Percentiles rank a stretch among this genome's conserved stretches.
phyloP scores from a whole-genome alignment of 768 basidiomycete genomes.

The Hericium coralloides region DNA sequence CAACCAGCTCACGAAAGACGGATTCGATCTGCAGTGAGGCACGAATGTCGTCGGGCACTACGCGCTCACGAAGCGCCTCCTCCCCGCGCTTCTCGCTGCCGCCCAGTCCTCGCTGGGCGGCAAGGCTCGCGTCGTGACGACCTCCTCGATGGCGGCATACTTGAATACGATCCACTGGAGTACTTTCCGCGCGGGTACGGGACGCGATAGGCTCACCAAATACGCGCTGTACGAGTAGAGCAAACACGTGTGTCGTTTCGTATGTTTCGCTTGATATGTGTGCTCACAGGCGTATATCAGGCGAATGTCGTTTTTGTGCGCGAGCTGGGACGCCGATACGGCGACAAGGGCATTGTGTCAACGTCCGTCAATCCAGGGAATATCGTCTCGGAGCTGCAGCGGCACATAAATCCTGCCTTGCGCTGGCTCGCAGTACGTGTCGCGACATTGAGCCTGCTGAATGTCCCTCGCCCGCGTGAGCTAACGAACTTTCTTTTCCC shows the following conservation, averaged over 20 bases:
- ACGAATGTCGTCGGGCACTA: slow-evolving; percentile 27
- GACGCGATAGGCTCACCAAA: slow-evolving; percentile 16
- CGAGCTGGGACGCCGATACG: slow-evolving; percentile 32
- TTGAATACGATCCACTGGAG: slow-evolving; percentile 21
- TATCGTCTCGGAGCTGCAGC: slow-evolving; percentile 1
- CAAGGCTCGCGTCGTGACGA: slow-evolving; percentile 32
- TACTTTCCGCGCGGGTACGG: slow-evolving; percentile 31
- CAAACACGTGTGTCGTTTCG: slow-evolving; percentile 1
- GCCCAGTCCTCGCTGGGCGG: slow-evolving; percentile 24
- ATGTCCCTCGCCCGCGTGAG: too few relatives aligned
- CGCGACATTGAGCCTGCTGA: too few relatives aligned
- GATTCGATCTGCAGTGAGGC: slow-evolving; percentile 17
- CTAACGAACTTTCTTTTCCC: not conserved
- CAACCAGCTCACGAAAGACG: slow-evolving; percentile 14
- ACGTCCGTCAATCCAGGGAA: slow-evolving; percentile 27
- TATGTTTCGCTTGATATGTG: not conserved
- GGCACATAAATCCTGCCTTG: not conserved
- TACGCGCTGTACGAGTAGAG: slow-evolving; percentile 6
- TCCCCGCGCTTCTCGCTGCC: slow-evolving; percentile 31
- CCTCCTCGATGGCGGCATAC: slow-evolving; percentile 27
- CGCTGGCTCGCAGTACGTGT: slow-evolving; percentile 13
- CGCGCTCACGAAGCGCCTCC: slow-evolving; percentile 35
- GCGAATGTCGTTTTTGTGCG: slow-evolving; percentile 29
- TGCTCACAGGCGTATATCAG: slow-evolving; percentile 23
- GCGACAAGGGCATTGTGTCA: slow-evolving; percentile 29